A percentile compares a stretch with the other conserved stretches of the same genome.
These are phyloP conservation scores for Ophiobolus disseminans DNA, from an alignment of 2,329 filamentous ascomycete genomes.

Conservation along the genomic window DNA sequence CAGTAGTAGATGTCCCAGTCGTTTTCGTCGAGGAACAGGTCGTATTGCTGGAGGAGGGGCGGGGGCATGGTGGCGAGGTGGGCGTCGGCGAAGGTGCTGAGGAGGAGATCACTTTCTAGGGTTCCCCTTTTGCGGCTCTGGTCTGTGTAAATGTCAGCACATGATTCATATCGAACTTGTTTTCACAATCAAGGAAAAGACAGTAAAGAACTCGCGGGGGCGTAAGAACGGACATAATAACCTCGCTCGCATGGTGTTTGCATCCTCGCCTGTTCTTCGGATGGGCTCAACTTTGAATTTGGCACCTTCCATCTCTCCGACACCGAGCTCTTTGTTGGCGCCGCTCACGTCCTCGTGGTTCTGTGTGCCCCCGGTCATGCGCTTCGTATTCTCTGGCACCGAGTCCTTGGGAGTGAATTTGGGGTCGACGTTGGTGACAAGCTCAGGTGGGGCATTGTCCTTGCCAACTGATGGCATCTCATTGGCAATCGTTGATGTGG, in stretches of 20 bases:
- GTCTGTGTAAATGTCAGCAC: constrained; percentile 62
- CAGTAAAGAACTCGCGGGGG: too few species aligned
- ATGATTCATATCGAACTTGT: too few species aligned
- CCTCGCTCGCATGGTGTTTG: constrained; percentile 84
- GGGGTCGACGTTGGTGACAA: constrained; percentile 63
- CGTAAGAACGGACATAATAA: constrained; percentile 73
- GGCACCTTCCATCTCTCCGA: constrained; percentile 53
- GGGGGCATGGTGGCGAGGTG: constrained; percentile 77
- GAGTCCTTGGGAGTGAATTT: constrained; percentile 66
- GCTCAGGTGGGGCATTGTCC: constrained; percentile 65
- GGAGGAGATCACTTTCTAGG: constrained; percentile 92
- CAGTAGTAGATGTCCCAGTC: constrained; percentile 99
- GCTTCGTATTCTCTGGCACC: constrained; percentile 67
- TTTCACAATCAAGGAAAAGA: too few species aligned
- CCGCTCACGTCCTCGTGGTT: constrained; percentile 49
- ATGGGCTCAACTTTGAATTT: constrained; percentile 90
- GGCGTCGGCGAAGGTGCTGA: constrained; percentile 89
- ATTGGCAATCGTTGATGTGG: constrained; percentile 68
- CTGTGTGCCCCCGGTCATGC: constrained; percentile 71
- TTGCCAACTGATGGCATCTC: constrained; percentile 67
- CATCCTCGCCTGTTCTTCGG: constrained; percentile 81
- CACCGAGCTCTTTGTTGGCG: constrained; percentile 34
- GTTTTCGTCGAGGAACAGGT: constrained; percentile 95
- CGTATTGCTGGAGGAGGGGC: constrained; percentile 81
- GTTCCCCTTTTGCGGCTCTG: constrained; percentile 96